Conservation (phyloP, 2,329 filamentous ascomycete genomes). For the Pseudogymnoascus destructans region DNA sequence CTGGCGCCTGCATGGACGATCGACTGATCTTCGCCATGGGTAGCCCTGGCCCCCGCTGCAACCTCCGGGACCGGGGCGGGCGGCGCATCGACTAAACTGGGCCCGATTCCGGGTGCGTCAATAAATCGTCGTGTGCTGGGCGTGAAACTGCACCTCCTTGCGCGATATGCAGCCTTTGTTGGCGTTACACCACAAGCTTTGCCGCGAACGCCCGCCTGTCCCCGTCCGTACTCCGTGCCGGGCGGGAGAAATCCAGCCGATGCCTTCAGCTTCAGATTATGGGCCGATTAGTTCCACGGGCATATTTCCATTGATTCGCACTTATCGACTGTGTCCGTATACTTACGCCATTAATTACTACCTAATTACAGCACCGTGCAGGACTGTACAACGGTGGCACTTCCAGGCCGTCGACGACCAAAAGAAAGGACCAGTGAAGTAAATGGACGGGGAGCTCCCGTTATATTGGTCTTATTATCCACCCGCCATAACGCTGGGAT, state of each 20-base stretch:
- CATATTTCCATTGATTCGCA: background rate
- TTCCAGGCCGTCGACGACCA: background rate
- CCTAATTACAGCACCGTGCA: background rate
- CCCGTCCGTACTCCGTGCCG: no score
- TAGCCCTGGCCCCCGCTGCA: background rate
- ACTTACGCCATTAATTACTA: background rate
- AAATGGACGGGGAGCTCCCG: background rate
- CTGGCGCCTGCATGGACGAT: background rate
- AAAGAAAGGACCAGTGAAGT: background rate
- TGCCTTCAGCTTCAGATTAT: background rate
- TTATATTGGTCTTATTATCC: background rate
- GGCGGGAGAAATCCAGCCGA: background rate
- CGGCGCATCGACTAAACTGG: background rate
- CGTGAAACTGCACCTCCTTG: background rate
- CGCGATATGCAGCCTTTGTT: background rate
- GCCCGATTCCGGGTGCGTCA: background rate
- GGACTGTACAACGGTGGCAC: background rate
- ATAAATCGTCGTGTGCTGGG: background rate
- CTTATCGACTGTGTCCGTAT: background rate
- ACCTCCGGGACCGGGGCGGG: background rate
- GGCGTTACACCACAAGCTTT: background rate
- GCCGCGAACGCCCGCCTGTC: background rate
- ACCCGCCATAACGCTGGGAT: background rate
- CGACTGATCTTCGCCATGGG: conserved; percentile 4
- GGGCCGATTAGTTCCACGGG: background rate